Evolutionary conservation across 257 asterid species (phyloP).

Genomic region (Solanum pinnatisectum): DNA sequence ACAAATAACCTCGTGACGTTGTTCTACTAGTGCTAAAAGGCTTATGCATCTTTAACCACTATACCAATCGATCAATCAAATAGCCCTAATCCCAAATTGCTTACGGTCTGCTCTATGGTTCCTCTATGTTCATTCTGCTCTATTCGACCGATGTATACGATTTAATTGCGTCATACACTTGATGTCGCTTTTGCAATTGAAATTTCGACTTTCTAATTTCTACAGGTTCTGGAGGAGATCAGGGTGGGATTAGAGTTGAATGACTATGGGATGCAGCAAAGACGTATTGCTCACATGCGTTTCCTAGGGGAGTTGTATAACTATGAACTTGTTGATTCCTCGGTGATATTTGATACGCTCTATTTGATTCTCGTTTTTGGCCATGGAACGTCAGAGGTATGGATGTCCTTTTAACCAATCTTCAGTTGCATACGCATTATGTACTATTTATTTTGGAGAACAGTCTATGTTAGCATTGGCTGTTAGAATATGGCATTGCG

Average conservation of each 20-base stretch:
- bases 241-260: constrained; percentile 83
- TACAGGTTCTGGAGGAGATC: constrained; percentile 92
- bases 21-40: not conserved
- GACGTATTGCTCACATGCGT: constrained; percentile 85
- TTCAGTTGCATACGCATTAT: not conserved
- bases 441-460: not conserved
- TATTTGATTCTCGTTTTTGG: constrained; percentile 72
- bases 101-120: not conserved
- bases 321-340: constrained; percentile 93
- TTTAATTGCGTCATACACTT: not conserved
- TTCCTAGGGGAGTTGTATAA: constrained; percentile 93
- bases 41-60: not conserved
- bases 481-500: not conserved
- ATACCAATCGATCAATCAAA: not conserved
- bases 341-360: constrained; percentile 89
- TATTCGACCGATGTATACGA: not conserved
- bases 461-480: not conserved
- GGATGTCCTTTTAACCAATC: constrained; percentile 4
- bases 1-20: not conserved
- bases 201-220: not conserved
- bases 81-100: not conserved
- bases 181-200: not conserved
- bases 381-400: constrained; percentile 90
- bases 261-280: constrained; percentile 92
- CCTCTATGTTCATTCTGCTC: constrained; percentile 6